A percentile compares a stretch with the other conserved stretches of the same genome.
Evolutionary conservation across 257 asterid genomes (phyloP).

Genomic region (Paulownia fortunei): DNA sequence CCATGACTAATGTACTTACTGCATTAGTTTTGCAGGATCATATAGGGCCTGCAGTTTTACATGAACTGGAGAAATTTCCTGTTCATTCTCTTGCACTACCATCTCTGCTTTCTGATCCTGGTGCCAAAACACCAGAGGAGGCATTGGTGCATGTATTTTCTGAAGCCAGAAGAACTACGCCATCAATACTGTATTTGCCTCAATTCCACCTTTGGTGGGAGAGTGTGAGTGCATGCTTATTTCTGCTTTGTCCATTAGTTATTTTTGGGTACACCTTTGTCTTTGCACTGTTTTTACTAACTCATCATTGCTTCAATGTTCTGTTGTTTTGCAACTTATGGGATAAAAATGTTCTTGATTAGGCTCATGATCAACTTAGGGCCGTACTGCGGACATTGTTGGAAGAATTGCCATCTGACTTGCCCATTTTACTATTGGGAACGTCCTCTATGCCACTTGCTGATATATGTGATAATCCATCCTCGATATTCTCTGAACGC

Average conservation of each 20-base stretch:
- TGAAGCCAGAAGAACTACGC: conserved; percentile 87
- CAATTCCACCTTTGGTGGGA: conserved; percentile 93
- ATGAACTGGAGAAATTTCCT: conserved; percentile 86
- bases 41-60: conserved; percentile 82
- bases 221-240: conserved; percentile 55
- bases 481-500: conserved; percentile 57
- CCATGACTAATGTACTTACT: conserved; percentile 46
- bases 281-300: background rate
- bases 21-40: conserved; percentile 70
- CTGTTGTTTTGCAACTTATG: conserved; percentile 12
- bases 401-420: conserved; percentile 81
- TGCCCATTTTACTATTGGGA: conserved; percentile 74
- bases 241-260: conserved; percentile 10
- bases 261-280: background rate
- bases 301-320: background rate
- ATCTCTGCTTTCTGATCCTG: conserved; percentile 88
- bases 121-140: conserved; percentile 92
- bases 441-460: conserved; percentile 58
- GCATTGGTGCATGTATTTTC: conserved; percentile 83
- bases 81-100: conserved; percentile 87
- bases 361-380: conserved; percentile 86
- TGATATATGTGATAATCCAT: conserved; percentile 59
- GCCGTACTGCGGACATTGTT: conserved; percentile 74
- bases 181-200: conserved; percentile 78
- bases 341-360: conserved; percentile 13